phyloP scores from a whole-genome alignment of 345 rosid genomes.

The Noccaea bulbosa region DNA sequence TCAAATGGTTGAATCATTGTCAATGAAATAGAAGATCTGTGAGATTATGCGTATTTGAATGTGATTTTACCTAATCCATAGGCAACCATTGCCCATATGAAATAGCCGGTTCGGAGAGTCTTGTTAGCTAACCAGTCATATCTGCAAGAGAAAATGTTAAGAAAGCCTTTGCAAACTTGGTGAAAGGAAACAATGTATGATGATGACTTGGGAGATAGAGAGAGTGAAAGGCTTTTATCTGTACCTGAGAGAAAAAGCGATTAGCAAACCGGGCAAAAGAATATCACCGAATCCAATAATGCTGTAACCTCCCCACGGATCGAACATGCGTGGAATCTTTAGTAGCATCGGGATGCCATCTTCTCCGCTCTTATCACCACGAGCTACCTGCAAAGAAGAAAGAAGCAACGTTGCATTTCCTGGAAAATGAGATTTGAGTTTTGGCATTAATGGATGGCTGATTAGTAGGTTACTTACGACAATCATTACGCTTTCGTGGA shows the following conservation, averaged over 20 bases:
- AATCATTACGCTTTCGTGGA: constrained; percentile 98
- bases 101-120: constrained; percentile 86
- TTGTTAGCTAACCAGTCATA: constrained; percentile 91
- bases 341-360: constrained; percentile 98
- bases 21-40: constrained; percentile 1
- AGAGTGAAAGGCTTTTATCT: constrained; percentile 16
- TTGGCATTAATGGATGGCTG: constrained; percentile 14
- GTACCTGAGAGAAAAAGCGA: constrained; percentile 94
- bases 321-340: constrained; percentile 94
- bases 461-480: constrained; percentile 64
- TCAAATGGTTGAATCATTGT: constrained; percentile 13
- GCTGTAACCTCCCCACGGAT: constrained; percentile 99
- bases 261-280: constrained; percentile 86
- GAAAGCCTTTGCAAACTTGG: constrained; percentile 5
- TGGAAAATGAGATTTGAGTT: constrained; percentile 6
- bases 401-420: constrained; percentile 18
- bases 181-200: constrained; percentile 23
- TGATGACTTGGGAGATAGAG: constrained; percentile 8
- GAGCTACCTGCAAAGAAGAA: constrained; percentile 73
- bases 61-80: constrained; percentile 78
- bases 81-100: constrained; percentile 92
- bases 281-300: constrained; percentile 99
- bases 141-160: constrained; percentile 50
- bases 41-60: not conserved
- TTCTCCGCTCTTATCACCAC: constrained; percentile 93